Evolutionary conservation across 1,284 basidiomycete species (phyloP), one percentile per base, ranked within the genome.

Genomic region (Moesziomyces sp.): DNA sequence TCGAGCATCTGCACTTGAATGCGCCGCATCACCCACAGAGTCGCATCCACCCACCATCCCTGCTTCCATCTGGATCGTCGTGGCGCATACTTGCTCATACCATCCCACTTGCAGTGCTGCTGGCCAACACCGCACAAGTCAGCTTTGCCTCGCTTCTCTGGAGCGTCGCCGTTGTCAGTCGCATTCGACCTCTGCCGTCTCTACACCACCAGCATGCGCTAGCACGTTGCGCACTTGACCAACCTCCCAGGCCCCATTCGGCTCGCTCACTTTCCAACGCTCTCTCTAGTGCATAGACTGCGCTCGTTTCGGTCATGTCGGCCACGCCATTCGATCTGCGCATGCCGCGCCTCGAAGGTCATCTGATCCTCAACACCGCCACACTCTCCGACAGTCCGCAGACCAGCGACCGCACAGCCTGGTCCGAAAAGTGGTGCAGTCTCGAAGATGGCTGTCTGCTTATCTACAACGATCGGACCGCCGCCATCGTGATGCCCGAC

Each of bases 361-460:
- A 58, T 33, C 50, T 72, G 10, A 45, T 50, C 43, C 58, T 72
- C 35, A 58, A 62, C 18, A 47, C 48, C 21, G 60, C 66, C 45
- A 42, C 30, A 10, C 52, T 63, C 16, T 33, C 40, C 16, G 66
- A 62, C 23, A 53, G 24, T 14, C 52, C 54, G 5, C 58, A 67
- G 33, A 53, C 58, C 8, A 67, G 58, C 45, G 16, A 51, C 4
- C 16, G 58, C 26, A 60, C 52, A 18, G 66, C 52, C 2, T 72
- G 69, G 69, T 52, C 58, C 3, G 63, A 72, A 42, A 46, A 43
- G 30, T 72, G 69, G 69, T 66, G 69, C 56, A 72, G 69, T 24
- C 56, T 72, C 19, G 69, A 72, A 52, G 69, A 55, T 42, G 69
- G 52, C 38, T 58, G 52, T 46, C 58, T 72, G 14, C 59, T 72